Evolutionary conservation across 306 rosid genomes (phyloP), one percentile per base, ranked within the genome.

Genomic region (Vigna radiata): DNA sequence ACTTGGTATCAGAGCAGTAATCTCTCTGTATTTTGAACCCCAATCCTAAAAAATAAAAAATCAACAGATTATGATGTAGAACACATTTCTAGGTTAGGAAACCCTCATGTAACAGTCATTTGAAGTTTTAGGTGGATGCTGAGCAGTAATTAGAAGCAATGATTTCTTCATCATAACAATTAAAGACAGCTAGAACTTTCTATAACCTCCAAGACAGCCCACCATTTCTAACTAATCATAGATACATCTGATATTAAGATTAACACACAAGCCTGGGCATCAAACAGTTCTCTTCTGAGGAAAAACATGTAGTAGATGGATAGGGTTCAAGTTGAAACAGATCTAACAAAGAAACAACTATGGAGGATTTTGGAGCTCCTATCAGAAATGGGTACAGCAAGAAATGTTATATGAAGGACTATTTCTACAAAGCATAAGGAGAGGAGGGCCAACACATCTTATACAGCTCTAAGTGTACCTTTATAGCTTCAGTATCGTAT

Each of bases 301-400:
- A 44, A 41, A 18, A 43, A 56, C n/a, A 13, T 29, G 21, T 49
- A 14, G 58, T 10, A 4, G 15, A 77, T 54, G 31, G 76, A 69
- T 44, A 19, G 18, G 61, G 39, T 46, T 77, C 15, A 15, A 59
- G 46, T 78, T 52, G 25, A 6, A 46, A 46, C 44, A 78, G 82
- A 69, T 69, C 63, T 69, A 47, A 56, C 52, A 78, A 56, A 78
- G 53, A 19, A 69, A 54, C 5, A 46, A 21, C 63, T 2, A 4
- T 19, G 0, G 4, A 29, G 50, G 49, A 77, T 55, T 21, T 68
- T 31, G 67, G 69, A 44, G 41, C 54, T 58, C 62, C 33, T 27
- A 55, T 69, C 41, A 59, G 71, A 69, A 58, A 68, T 19, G 4
- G 82, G 18, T 36, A 58, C 69, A 31, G 52, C 15, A 18, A 8